phyloP scores from a whole-genome alignment of 352 stramenopile genomes.

The Phytophthora tubulina region DNA sequence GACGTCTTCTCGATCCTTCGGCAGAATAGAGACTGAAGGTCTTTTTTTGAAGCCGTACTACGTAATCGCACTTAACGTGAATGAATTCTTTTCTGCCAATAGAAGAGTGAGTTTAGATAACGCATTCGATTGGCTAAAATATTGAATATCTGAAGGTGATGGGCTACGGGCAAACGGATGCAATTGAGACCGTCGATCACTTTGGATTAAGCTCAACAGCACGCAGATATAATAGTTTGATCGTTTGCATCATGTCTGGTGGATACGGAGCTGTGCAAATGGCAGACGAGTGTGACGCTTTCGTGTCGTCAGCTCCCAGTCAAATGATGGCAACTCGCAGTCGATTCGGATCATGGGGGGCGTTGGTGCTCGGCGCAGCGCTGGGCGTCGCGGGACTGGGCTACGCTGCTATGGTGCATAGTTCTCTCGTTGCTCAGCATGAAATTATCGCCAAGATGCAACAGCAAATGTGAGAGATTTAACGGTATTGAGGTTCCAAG shows the following conservation, averaged over 20 bases:
- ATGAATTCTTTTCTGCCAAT: not conserved
- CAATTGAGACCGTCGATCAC: constrained; percentile 9
- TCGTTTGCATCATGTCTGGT: not conserved
- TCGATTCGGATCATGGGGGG: constrained; percentile 10
- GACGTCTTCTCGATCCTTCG: constrained; percentile 31
- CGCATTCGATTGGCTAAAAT: constrained; percentile 1
- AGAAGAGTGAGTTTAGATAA: not conserved
- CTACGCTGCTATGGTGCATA: constrained; percentile 23
- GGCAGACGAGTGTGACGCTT: constrained; percentile 18
- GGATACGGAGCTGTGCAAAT: constrained; percentile 26
- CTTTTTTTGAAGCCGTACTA: constrained; percentile 8
- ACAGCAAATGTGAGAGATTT: constrained; percentile 22
- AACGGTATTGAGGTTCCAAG: not conserved
- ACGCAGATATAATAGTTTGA: not conserved
- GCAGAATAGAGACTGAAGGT: constrained; percentile 13
- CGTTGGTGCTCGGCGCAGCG: constrained; percentile 3
- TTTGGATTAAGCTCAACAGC: not conserved
- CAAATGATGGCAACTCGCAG: not conserved
- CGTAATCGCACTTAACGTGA: constrained; percentile 15
- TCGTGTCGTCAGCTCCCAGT: not conserved
- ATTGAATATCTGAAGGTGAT: not conserved
- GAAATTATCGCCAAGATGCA: constrained; percentile 25
- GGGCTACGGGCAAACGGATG: constrained; percentile 15
- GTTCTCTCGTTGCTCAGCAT: constrained; percentile 23
- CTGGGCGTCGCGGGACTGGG: constrained; percentile 17